Percentiles rank a stretch among this genome's conserved stretches.
phyloP scores from a whole-genome alignment of 2,329 filamentous ascomycete genomes.

The Diaporthe sp. region DNA sequence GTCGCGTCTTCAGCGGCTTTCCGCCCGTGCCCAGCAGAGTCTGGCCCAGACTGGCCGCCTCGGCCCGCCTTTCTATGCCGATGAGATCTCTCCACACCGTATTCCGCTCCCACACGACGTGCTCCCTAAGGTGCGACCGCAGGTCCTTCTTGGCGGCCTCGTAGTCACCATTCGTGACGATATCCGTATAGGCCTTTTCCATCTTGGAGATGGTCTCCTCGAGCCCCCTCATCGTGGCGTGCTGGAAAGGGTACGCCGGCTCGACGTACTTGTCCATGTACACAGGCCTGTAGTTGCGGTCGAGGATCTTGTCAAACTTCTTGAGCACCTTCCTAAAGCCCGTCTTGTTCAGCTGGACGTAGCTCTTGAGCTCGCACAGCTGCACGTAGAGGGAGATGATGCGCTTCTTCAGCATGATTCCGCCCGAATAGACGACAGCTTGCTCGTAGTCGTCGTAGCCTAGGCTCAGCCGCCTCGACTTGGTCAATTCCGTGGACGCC shows the following conservation, averaged over 20 bases:
- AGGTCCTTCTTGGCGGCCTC: conserved; percentile 85
- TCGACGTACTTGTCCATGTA: conserved; percentile 85
- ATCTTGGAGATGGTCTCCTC: conserved; percentile 81
- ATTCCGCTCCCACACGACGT: conserved; percentile 98
- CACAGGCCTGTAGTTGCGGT: conserved; percentile 81
- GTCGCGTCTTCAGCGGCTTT: conserved; percentile 75
- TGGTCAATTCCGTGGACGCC: conserved; percentile 72
- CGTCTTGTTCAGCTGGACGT: conserved; percentile 94
- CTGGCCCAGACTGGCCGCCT: conserved; percentile 91
- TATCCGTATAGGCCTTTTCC: conserved; percentile 83
- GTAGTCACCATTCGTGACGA: conserved; percentile 87
- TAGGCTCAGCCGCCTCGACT: conserved; percentile 74
- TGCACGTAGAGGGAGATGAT: conserved; percentile 90
- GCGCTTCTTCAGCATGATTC: conserved; percentile 92
- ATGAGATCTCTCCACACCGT: conserved; percentile 99
- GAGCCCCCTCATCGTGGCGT: conserved; percentile 78
- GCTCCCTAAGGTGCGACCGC: conserved; percentile 90
- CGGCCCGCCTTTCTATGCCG: conserved; percentile 93
- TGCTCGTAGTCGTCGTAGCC: conserved; percentile 86
- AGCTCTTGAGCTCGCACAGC: conserved; percentile 95
- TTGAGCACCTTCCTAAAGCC: conserved; percentile 97
- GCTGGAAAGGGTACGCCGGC: conserved; percentile 84
- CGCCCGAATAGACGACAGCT: conserved; percentile 74
- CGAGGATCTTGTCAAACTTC: conserved; percentile 97
- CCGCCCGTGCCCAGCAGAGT: conserved; percentile 84